These are phyloP conservation scores for Leishmania arabica DNA, from an alignment of 208 protist species.

Conservation along the genomic window DNA sequence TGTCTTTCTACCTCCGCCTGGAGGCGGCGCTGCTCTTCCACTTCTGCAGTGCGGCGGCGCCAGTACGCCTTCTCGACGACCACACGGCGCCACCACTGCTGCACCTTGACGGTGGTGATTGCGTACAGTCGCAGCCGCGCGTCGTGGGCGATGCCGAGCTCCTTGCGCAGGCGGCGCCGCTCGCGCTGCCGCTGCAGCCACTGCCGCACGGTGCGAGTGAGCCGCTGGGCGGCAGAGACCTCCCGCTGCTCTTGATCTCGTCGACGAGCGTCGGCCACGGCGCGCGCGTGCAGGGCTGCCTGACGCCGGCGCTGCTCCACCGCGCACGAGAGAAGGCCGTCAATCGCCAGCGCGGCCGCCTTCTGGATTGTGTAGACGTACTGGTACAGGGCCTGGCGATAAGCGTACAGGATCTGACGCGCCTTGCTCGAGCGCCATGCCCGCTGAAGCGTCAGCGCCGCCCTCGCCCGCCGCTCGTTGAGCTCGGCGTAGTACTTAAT, in stretches of 20 bases:
- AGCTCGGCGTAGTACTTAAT: slow-evolving; percentile 45
- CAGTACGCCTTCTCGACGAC: slow-evolving; percentile 55
- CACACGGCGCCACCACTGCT: slow-evolving; percentile 68
- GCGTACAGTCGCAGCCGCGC: slow-evolving; percentile 39
- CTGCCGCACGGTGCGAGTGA: slow-evolving; percentile 34
- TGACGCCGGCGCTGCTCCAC: slow-evolving; percentile 25
- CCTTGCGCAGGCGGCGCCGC: slow-evolving; percentile 34
- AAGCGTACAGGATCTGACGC: slow-evolving; percentile 38
- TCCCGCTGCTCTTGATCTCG: slow-evolving; percentile 28
- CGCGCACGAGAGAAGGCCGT: slow-evolving; percentile 42
- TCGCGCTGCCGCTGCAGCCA: slow-evolving; percentile 38
- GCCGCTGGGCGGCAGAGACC: slow-evolving; percentile 23
- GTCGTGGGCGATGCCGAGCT: slow-evolving; percentile 42
- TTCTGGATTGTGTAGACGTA: slow-evolving; percentile 67
- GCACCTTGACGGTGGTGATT: slow-evolving; percentile 41
- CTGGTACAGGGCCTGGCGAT: slow-evolving; percentile 66
- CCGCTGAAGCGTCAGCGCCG: slow-evolving; percentile 59
- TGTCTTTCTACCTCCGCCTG: slow-evolving; percentile 18
- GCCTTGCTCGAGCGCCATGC: slow-evolving; percentile 65
- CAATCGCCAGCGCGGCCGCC: slow-evolving; percentile 62
- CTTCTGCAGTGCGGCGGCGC: slow-evolving; percentile 40
- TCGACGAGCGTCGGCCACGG: slow-evolving; percentile 10
- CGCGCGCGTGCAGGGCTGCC: slow-evolving; percentile 5
- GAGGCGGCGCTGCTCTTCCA: slow-evolving; percentile 27
- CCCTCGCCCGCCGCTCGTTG: slow-evolving; percentile 39